Base-by-base conservation (phyloP, 2,329 filamentous ascomycete species). In the Ambrosiella xylebori region DNA sequence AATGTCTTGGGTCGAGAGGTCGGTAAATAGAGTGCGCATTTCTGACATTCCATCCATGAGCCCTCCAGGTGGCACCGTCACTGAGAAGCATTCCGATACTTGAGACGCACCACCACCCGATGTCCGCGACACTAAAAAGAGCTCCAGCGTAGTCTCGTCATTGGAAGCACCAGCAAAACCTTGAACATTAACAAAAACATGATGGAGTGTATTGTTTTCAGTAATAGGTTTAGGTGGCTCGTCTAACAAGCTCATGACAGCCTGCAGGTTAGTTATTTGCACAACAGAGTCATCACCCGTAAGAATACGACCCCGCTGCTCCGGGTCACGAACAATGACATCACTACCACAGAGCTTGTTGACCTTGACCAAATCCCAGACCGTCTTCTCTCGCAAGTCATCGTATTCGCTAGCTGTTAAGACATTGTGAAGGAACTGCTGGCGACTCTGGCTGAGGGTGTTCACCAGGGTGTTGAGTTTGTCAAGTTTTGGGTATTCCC, bases 271-370 rank as follows among this genome's bases (percentile, higher is more conserved):
- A 6, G 91, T 91, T 63, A 96, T 80, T 60, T 95, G 86, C 36
- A 97, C 86, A 3, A 93, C 87, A 0, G 90, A 95, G 69, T 98
- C 93, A 57, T 96, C 86, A 11, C 87, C 88, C 0, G 90, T 96
- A 65, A 98, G 71, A 36, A 97, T 82, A 51, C 90, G 82, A 7
- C 93, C 93, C 37, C 85, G 80, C 66, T 90, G 83, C 17, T 77
- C 78, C 1, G 93, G 88, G 69, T 94, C 93, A 37, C 93, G 83
- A 60, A 98, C 93, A 67, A 98, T 95, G 53, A 98, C 86, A 67
- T 97, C 90, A 55, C 88, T 88, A 61, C 84, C 88, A 57, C 96
- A 85, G 65, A 97, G 79, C 71, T 96, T 97, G 72, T 98, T 98
- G 50, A 91, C 91, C 49, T 79, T 82, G 2, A 97, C 91, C 54